A percentile compares a stretch with the other conserved stretches of the same genome.
phyloP scores from a whole-genome alignment of 306 rosid genomes.

The Pterocarpus macrocarpus region DNA sequence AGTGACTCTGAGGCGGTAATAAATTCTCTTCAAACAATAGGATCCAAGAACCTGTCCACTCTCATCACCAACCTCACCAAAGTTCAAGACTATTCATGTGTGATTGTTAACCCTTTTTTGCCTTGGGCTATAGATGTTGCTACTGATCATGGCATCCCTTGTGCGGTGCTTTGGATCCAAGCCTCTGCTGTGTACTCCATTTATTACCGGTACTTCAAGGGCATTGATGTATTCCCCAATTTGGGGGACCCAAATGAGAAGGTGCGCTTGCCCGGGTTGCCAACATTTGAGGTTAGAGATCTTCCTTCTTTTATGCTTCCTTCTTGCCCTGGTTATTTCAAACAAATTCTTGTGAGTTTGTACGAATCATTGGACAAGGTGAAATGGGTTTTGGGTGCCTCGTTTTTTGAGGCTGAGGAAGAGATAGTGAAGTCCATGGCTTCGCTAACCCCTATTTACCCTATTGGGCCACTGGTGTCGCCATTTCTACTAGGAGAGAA shows the following conservation, averaged over 20 bases:
- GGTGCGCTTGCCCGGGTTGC: constrained; percentile 58
- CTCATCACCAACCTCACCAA: constrained; percentile 48
- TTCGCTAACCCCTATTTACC: constrained; percentile 43
- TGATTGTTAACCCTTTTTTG: constrained; percentile 57
- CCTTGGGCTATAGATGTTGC: constrained; percentile 62
- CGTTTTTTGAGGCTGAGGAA: constrained; percentile 61
- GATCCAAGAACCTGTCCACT: constrained; percentile 46
- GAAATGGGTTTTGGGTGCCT: constrained; percentile 64
- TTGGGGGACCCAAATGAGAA: constrained; percentile 46
- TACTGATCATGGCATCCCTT: constrained; percentile 51
- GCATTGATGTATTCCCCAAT: constrained; percentile 18
- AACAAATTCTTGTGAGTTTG: background rate
- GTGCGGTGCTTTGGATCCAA: constrained; percentile 75
- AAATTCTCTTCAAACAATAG: constrained; percentile 40
- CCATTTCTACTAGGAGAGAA: constrained; percentile 58
- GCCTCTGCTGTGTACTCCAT: constrained; percentile 60
- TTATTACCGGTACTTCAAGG: constrained; percentile 51
- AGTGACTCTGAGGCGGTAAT: background rate
- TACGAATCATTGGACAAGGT: constrained; percentile 45
- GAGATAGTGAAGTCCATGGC: constrained; percentile 59
- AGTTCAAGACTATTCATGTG: constrained; percentile 43
- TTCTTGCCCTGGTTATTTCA: constrained; percentile 34
- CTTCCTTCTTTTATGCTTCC: constrained; percentile 66
- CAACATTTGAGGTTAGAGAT: constrained; percentile 53
- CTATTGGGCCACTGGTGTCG: constrained; percentile 69